Evolutionary conservation across 1,139 yeast genomes (phyloP).

Genomic region (Scheffersomyces segobiensis): DNA sequence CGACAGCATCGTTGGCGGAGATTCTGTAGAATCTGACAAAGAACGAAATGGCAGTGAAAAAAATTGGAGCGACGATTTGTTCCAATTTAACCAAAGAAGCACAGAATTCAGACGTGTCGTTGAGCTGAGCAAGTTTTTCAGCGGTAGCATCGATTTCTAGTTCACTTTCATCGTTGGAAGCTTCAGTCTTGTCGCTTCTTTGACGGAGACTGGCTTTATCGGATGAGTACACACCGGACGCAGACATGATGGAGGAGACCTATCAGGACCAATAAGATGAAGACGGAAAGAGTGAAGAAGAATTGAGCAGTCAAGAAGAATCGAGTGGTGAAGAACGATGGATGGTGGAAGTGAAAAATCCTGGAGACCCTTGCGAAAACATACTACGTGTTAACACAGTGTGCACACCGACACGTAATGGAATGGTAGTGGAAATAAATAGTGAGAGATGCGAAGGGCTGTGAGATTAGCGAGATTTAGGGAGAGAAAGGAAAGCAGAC

Average conservation of each 20-base stretch:
- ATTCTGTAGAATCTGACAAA: constrained; percentile 55
- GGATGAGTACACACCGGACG: constrained; percentile 23
- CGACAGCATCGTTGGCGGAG: constrained; percentile 51
- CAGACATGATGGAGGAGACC: constrained; percentile 19
- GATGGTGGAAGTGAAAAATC: background rate
- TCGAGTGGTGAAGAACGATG: background rate
- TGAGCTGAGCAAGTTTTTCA: constrained; percentile 27
- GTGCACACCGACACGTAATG: background rate
- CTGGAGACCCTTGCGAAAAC: background rate
- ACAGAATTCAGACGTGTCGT: constrained; percentile 32
- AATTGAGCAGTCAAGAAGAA: background rate
- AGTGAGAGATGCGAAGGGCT: background rate
- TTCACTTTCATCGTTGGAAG: constrained; percentile 14
- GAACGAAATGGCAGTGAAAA: constrained; percentile 50
- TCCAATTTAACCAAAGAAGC: constrained; percentile 34
- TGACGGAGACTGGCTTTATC: constrained; percentile 22
- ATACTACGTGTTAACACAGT: background rate
- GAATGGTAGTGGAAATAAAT: background rate
- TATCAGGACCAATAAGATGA: background rate
- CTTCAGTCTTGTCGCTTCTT: constrained; percentile 13
- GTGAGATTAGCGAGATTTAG: background rate
- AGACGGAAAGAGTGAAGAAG: background rate
- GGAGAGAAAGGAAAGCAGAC: background rate
- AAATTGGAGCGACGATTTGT: constrained; percentile 43
- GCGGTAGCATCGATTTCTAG: constrained; percentile 6